phyloP scores from a whole-genome alignment of 345 rosid species.

The Trapa bicornis region DNA sequence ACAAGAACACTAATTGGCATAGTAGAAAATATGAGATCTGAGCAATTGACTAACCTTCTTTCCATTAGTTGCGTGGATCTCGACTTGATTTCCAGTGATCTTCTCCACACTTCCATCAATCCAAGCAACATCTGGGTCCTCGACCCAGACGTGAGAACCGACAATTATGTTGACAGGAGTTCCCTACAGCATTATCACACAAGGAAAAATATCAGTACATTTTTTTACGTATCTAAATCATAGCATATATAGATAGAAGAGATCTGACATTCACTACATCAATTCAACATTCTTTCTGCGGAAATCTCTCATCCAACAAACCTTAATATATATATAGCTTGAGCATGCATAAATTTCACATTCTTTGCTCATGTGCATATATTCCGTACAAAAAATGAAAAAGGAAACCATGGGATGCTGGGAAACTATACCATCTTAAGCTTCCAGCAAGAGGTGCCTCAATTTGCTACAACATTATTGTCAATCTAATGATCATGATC shows the following conservation, averaged over 20 bases:
- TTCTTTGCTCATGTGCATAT: background rate
- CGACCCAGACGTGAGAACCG: slow-evolving; percentile 89
- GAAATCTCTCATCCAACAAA: no score
- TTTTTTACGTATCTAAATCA: background rate
- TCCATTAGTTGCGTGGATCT: slow-evolving; percentile 34
- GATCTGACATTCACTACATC: background rate
- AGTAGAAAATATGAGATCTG: background rate
- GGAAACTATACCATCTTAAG: slow-evolving; percentile 32
- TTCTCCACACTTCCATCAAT: slow-evolving; percentile 62
- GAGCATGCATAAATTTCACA: no score
- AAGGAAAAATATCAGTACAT: background rate
- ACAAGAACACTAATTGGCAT: background rate
- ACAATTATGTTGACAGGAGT: slow-evolving; percentile 73
- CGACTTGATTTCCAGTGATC: slow-evolving; percentile 51
- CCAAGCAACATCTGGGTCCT: slow-evolving; percentile 67
- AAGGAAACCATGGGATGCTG: background rate
- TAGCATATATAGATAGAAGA: background rate
- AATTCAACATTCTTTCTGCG: background rate
- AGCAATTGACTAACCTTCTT: slow-evolving; percentile 38
- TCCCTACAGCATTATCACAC: slow-evolving; percentile 34
- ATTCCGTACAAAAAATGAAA: background rate
- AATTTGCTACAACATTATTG: background rate
- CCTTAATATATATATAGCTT: no score
- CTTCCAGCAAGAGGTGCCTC: slow-evolving; percentile 14
- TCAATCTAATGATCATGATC: background rate